Evolutionary conservation across 106 monocot species (phyloP).

Genomic region (Dendrobium officinale): DNA sequence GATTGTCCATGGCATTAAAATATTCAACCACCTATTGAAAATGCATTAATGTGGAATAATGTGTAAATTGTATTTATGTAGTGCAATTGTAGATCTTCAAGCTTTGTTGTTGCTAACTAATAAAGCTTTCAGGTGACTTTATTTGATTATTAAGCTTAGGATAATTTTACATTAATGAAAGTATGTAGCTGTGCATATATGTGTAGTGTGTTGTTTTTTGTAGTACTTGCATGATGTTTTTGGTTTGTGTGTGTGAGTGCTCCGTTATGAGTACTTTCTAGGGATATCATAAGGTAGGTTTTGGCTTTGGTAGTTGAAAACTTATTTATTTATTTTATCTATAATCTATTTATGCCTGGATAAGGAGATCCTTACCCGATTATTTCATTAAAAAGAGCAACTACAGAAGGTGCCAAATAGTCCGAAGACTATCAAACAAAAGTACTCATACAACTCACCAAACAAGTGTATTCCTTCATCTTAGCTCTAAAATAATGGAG

Average conservation of each 20-base stretch:
- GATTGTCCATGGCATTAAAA: background rate
- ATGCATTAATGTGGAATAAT: background rate
- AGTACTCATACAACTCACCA: background rate
- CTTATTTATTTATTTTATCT: background rate
- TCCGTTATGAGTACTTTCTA: background rate
- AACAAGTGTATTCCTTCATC: background rate
- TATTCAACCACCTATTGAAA: background rate
- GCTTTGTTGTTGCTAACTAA: background rate
- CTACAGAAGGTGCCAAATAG: background rate
- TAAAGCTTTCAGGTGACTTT: background rate
- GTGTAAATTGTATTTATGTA: background rate
- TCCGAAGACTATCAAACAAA: background rate
- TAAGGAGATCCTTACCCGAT: background rate
- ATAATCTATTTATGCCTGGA: background rate
- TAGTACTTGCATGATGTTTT: background rate
- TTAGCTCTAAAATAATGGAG: background rate
- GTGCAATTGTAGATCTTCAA: background rate
- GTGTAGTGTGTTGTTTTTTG: background rate
- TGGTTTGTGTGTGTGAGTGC: background rate
- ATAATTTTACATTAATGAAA: background rate
- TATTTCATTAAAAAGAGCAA: background rate
- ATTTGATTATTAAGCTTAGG: too few species aligned
- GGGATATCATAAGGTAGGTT: background rate
- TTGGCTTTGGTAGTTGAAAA: background rate
- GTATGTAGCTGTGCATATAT: background rate